These are phyloP conservation scores for Borovskyia barvae DNA, from an alignment of 208 protist genomes.

Conservation along the genomic window DNA sequence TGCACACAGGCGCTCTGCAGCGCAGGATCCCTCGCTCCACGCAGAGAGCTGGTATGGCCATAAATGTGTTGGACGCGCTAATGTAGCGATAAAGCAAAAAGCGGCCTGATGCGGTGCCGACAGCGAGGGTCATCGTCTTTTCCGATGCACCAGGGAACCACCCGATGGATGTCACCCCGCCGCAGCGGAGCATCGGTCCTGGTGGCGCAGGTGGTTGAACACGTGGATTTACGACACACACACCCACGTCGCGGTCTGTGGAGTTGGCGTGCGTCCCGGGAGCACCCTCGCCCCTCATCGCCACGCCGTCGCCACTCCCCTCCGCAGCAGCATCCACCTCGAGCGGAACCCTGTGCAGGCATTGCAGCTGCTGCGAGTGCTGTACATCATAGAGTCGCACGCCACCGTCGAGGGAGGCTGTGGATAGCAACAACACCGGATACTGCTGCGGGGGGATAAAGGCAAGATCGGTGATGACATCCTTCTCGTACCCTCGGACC, in stretches of 20 bases:
- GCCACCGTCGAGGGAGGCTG: constrained; percentile 82
- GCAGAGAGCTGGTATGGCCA: constrained; percentile 29
- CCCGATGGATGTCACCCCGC: constrained; percentile 74
- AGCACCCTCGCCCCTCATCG: too few species aligned
- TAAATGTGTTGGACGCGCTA: constrained; percentile 63
- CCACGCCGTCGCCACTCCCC: constrained; percentile 5
- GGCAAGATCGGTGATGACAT: constrained; percentile 87
- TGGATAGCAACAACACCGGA: constrained; percentile 76
- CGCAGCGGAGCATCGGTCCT: constrained; percentile 18
- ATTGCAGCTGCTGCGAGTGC: constrained; percentile 63
- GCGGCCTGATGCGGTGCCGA: constrained; percentile 72
- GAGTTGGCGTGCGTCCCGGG: too few species aligned
- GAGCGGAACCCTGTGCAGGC: constrained; percentile 61
- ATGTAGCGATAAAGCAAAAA: constrained; percentile 77
- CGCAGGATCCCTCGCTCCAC: constrained; percentile 24
- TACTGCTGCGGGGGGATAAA: constrained; percentile 84
- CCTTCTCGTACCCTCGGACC: constrained; percentile 82
- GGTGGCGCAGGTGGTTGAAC: background rate
- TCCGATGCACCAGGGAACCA: constrained; percentile 84
- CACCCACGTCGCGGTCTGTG: too few species aligned
- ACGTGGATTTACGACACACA: too few species aligned
- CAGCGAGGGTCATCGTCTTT: constrained; percentile 76
- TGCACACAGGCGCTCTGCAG: constrained; percentile 51
- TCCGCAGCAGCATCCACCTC: constrained; percentile 41
- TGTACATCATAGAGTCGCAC: constrained; percentile 87